These are phyloP conservation scores for Hyaloscypha bicolor DNA, from an alignment of 495 filamentous ascomycete genomes.

Conservation along the genomic window DNA sequence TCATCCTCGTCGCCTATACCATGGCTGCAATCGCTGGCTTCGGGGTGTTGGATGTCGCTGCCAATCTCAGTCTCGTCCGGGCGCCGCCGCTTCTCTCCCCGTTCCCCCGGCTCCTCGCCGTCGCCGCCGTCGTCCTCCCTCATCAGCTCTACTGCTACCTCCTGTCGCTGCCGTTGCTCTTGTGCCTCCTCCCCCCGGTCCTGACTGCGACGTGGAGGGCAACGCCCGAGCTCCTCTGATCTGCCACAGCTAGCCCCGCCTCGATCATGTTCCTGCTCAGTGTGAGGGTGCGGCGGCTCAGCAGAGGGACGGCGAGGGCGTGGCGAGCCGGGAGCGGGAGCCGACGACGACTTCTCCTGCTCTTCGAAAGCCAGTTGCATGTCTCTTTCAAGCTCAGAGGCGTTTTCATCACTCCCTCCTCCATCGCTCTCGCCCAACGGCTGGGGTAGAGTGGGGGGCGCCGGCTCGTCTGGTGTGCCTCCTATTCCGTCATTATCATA, in stretches of 20 bases:
- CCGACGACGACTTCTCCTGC: constrained; percentile 15
- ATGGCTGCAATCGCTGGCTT: too few species aligned
- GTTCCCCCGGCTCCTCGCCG: not conserved
- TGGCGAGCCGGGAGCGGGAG: constrained; percentile 13
- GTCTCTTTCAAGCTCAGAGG: constrained; percentile 14
- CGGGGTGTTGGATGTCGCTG: too few species aligned
- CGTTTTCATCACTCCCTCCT: not conserved
- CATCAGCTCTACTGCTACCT: not conserved
- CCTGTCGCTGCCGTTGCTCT: constrained; percentile 13
- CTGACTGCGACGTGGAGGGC: constrained; percentile 16
- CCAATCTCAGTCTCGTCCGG: not conserved
- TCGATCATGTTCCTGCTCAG: not conserved
- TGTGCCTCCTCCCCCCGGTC: constrained; percentile 7
- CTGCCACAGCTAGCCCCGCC: not conserved
- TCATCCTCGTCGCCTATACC: too few species aligned
- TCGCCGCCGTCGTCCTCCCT: not conserved
- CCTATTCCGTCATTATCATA: constrained; percentile 7
- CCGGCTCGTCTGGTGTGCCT: constrained; percentile 8
- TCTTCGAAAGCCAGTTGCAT: constrained; percentile 6
- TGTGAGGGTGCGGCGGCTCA: constrained; percentile 5
- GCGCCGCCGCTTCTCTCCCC: not conserved
- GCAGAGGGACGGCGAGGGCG: constrained; percentile 4
- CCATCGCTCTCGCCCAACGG: constrained; percentile 4
- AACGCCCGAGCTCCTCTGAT: not conserved
- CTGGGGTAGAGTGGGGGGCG: constrained; percentile 6